These are phyloP conservation scores for Mortierella claussenii DNA, from an alignment of 192 early-diverging fungal genomes.

Conservation along the genomic window DNA sequence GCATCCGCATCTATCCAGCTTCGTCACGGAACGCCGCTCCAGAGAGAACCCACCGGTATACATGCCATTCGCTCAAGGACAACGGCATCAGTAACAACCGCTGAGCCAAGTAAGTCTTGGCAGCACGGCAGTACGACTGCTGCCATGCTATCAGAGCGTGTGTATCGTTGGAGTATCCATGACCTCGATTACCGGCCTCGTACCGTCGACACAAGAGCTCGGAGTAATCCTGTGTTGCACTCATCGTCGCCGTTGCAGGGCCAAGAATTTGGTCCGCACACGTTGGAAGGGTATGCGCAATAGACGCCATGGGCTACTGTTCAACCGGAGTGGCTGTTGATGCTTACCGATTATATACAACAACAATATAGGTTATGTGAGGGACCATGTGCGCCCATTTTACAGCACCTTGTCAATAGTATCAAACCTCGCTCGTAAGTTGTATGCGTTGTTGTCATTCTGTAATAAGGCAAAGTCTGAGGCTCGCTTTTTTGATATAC, in stretches of 20 bases:
- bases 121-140: too few relatives aligned
- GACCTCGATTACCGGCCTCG: conserved; percentile 34
- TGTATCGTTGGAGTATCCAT: conserved; percentile 22
- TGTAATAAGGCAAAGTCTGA: background rate
- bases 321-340: too few relatives aligned
- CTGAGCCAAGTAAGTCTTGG: too few relatives aligned
- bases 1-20: too few relatives aligned
- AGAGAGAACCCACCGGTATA: too few relatives aligned
- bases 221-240: too few relatives aligned
- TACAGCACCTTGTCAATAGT: conserved; percentile 24
- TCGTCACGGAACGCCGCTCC: too few relatives aligned
- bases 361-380: conserved; percentile 20
- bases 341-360: background rate
- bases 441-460: background rate
- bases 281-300: background rate
- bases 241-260: background rate
- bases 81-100: too few relatives aligned
- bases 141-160: too few relatives aligned
- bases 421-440: conserved; percentile 38
- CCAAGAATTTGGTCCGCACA: background rate
- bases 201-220: background rate
- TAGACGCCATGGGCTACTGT: too few relatives aligned
- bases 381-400: conserved; percentile 24
- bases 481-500: too few relatives aligned
- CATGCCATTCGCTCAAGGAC: too few relatives aligned